phyloP scores from a whole-genome alignment of 2,329 filamentous ascomycete genomes.

The Hymenoscyphus fructigenus region DNA sequence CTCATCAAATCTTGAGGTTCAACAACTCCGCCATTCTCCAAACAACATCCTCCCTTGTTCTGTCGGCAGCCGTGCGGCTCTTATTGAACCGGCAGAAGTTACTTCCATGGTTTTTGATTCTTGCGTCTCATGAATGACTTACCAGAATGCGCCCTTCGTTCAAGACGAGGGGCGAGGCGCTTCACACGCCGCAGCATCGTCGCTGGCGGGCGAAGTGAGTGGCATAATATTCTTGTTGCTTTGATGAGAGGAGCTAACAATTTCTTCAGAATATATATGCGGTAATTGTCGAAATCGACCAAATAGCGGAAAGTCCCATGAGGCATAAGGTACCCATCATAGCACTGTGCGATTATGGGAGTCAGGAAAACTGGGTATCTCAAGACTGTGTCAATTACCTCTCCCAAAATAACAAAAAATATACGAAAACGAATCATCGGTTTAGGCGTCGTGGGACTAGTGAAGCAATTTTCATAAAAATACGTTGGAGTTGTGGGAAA shows the following conservation, averaged over 20 bases:
- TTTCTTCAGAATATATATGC: conserved; percentile 1
- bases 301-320: background rate
- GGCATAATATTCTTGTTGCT: background rate
- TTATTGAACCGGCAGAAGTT: no score
- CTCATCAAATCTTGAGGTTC: background rate
- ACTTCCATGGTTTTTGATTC: background rate
- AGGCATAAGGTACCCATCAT: conserved; percentile 1
- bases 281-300: conserved; percentile 6
- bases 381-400: conserved; percentile 2
- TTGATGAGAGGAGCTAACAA: background rate
- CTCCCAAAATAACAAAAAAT: background rate
- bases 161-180: background rate
- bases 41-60: background rate
- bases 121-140: conserved; percentile 2
- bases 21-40: background rate
- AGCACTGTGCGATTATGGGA: conserved; percentile 1
- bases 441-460: background rate
- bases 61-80: background rate
- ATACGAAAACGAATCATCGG: background rate
- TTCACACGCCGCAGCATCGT: background rate
- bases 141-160: conserved; percentile 7
- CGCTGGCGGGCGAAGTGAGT: background rate
- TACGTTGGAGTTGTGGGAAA: conserved; percentile 8
- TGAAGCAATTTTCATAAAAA: background rate
- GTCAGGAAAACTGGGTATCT: conserved; percentile 6